Conservation (phyloP, 1,284 basidiomycete species). For the Lentinula novae-zelandiae region DNA sequence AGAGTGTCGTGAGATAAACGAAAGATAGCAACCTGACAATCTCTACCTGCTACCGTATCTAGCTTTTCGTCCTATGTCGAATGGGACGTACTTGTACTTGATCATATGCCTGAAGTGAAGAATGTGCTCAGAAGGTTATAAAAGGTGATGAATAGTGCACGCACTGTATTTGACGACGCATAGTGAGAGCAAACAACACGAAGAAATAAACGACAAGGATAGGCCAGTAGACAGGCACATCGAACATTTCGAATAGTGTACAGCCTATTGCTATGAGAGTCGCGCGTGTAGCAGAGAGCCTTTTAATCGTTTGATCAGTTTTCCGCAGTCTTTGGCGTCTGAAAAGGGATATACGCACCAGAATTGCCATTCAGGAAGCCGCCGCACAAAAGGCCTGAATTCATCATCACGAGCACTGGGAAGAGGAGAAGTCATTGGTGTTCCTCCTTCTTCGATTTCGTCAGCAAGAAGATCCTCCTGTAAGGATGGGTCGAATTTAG, state of each 20-base stretch:
- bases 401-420: constrained; percentile 82
- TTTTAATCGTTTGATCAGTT: constrained; percentile 24
- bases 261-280: constrained; percentile 77
- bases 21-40: background rate
- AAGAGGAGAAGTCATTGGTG: constrained; percentile 36
- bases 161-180: constrained; percentile 91
- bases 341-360: constrained; percentile 71
- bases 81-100: constrained; percentile 95
- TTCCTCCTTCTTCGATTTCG: constrained; percentile 91
- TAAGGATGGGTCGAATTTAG: constrained; percentile 94
- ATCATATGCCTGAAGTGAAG: constrained; percentile 83
- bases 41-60: constrained; percentile 49
- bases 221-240: constrained; percentile 98
- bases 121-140: background rate
- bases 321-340: constrained; percentile 29
- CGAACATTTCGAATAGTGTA: constrained; percentile 80
- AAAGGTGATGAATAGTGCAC: constrained; percentile 28
- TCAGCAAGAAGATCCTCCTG: constrained; percentile 92
- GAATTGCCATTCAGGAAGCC: constrained; percentile 95
- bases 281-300: constrained; percentile 91
- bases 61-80: constrained; percentile 86
- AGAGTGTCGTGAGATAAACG: background rate
- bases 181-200: constrained; percentile 84
- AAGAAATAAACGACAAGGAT: constrained; percentile 94
- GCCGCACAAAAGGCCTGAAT: constrained; percentile 93